Percentiles rank a stretch among this genome's conserved stretches.
Conservation (phyloP, 805 yeast species). For the Candida adriatica region DNA sequence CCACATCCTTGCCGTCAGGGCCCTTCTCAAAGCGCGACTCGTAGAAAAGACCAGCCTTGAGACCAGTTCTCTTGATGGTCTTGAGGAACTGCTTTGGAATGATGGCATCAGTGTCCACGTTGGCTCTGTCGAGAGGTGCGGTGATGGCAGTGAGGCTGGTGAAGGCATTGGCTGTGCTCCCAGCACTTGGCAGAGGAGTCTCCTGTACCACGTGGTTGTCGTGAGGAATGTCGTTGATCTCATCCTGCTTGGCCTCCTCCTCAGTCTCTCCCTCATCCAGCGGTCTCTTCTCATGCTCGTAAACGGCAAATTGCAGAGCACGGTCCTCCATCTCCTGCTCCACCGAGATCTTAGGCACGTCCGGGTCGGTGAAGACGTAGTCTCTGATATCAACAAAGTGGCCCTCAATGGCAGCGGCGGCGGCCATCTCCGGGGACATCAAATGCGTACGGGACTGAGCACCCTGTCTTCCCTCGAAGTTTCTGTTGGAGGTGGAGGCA, state of each 20-base stretch:
- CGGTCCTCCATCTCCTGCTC: slow-evolving; percentile 45
- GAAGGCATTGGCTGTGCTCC: slow-evolving; percentile 59
- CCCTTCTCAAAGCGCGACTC: slow-evolving; percentile 77
- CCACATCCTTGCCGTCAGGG: slow-evolving; percentile 60
- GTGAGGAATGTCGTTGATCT: slow-evolving; percentile 59
- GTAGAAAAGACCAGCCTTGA: slow-evolving; percentile 81
- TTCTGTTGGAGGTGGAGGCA: slow-evolving; percentile 98
- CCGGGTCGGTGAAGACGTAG: slow-evolving; percentile 55
- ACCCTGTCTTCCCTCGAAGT: slow-evolving; percentile 99
- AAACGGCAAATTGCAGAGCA: slow-evolving; percentile 60
- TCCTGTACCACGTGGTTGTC: slow-evolving; percentile 34
- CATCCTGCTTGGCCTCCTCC: slow-evolving; percentile 43
- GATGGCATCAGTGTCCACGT: slow-evolving; percentile 97
- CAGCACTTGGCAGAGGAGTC: slow-evolving; percentile 27
- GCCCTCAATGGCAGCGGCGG: slow-evolving; percentile 94
- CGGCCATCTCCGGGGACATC: slow-evolving; percentile 99
- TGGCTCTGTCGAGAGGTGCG: slow-evolving; percentile 91
- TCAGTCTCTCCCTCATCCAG: slow-evolving; percentile 46
- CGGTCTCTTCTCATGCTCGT: slow-evolving; percentile 63
- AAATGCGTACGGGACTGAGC: slow-evolving; percentile 92
- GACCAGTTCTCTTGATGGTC: slow-evolving; percentile 96
- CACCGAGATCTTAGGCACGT: slow-evolving; percentile 47
- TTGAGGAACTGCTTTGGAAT: slow-evolving; percentile 98
- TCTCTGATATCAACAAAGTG: slow-evolving; percentile 88
- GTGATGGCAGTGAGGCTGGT: slow-evolving; percentile 73